Evolutionary conservation across 495 filamentous ascomycete species (phyloP), one percentile per base, ranked within the genome.

Genomic region (Melanomma pulvis-pyrius): DNA sequence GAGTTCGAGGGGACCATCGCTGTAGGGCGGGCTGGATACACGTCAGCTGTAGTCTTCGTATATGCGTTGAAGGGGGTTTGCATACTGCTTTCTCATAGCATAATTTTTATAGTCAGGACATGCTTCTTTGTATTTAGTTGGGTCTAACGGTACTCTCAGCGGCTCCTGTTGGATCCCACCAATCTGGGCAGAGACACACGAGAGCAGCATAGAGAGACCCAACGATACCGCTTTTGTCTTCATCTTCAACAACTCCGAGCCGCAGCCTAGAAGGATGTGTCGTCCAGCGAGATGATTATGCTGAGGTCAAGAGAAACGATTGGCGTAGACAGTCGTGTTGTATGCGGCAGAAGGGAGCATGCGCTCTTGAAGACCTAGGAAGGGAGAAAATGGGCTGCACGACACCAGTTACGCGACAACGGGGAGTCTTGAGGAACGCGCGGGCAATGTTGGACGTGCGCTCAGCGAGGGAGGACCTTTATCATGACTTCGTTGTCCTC

Each of bases 1-100:
- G 4, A 99, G 82, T 19, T 82, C 80, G 71, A 96, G 81, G 9
- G 87, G 87, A 1, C 94, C 96, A 17, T 86, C 83, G 77, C 91
- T 94, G 62, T 87, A 86, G 12, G 94, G 93, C 29, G 80, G 81
- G 74, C 90, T 92, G 41, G 59, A 55, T 0, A 19, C 21, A 4
- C 29, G 68, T 66, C 61, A 65, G 57, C 21, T 17, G 17, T 15
- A 17, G 6, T 60, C 13, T 47, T 36, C 9, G 44, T 25, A 28
- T 2, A 22, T 22, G 24, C 15, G 48, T 36, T 36, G 17, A 51
- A 11, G 26, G 21, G 6, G n/a, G 4, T 29, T 22, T 68, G 17
- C 79, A 28, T 79, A 82, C 81, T 83, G 81, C n/a, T 62, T 56
- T 53, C 73, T 80, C 58, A 68, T 74, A 13, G 80, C 74, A 73